Conservation (phyloP, 2,329 filamentous ascomycete genomes). For the Alternaria dauci region DNA sequence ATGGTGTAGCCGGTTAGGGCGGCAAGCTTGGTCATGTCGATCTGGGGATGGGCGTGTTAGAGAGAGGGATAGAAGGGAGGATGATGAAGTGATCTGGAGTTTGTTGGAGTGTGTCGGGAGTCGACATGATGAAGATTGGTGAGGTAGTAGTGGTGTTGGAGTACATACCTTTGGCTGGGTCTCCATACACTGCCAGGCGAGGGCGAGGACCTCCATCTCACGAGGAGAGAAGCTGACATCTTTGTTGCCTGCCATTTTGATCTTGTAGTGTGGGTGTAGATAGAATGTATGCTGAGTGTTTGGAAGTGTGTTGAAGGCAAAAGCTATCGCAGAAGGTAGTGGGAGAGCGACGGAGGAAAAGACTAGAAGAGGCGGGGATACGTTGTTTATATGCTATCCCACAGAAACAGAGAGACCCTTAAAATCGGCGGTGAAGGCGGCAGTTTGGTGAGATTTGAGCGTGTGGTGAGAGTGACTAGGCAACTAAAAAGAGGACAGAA, state of each 20-base stretch:
- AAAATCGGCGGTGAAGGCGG: constrained; percentile 12
- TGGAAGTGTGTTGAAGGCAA: background rate
- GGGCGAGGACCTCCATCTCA: constrained; percentile 43
- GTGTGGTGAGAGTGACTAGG: constrained; percentile 18
- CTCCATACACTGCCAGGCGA: constrained; percentile 49
- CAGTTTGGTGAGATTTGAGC: background rate
- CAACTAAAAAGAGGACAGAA: constrained; percentile 13
- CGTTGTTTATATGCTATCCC: background rate
- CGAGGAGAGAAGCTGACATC: constrained; percentile 27
- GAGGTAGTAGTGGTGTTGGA: background rate
- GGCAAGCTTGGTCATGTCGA: constrained; percentile 33
- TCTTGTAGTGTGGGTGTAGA: background rate
- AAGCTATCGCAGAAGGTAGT: constrained; percentile 2
- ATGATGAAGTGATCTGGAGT: background rate
- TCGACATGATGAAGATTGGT: background rate
- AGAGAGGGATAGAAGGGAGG: constrained; percentile 16
- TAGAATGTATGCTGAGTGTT: background rate
- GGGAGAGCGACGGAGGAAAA: constrained; percentile 3
- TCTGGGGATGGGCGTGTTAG: constrained; percentile 5
- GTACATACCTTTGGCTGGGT: constrained; percentile 40
- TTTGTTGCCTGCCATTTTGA: constrained; percentile 23
- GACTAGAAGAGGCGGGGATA: background rate
- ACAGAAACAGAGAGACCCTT: background rate
- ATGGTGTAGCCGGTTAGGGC: constrained; percentile 38
- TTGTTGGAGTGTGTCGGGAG: background rate